A percentile compares a stretch with the other conserved stretches of the same genome.
Evolutionary conservation across 1,284 basidiomycete species (phyloP).

Genomic region (Leccinum pallidistipes): DNA sequence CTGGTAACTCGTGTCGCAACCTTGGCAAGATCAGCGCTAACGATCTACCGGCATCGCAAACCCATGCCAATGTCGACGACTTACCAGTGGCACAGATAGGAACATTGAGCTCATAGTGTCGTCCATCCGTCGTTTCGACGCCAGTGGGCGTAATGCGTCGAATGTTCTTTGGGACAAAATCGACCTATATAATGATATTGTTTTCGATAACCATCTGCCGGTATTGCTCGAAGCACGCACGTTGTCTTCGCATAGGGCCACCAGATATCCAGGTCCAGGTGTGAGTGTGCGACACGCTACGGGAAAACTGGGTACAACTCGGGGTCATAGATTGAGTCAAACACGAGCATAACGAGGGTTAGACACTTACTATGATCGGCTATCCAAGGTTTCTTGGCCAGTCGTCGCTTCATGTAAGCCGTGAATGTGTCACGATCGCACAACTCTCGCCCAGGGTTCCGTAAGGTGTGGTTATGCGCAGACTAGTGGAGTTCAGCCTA

Average conservation of each 20-base stretch:
- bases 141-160: constrained; percentile 52
- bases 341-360: neutral
- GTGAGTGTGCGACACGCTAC: constrained; percentile 60
- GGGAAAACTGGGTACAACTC: constrained; percentile 59
- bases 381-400: constrained; percentile 51
- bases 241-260: constrained; percentile 37
- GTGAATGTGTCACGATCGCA: constrained; percentile 40
- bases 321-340: constrained; percentile 1
- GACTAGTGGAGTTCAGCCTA: constrained; percentile 35
- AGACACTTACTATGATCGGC: constrained; percentile 45
- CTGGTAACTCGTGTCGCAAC: constrained; percentile 55
- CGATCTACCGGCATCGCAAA: neutral
- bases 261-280: constrained; percentile 65
- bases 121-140: constrained; percentile 55
- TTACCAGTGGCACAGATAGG: constrained; percentile 59
- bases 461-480: constrained; percentile 46
- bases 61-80: neutral
- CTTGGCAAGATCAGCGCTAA: constrained; percentile 18
- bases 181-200: constrained; percentile 43
- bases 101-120: constrained; percentile 53
- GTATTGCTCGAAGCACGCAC: constrained; percentile 24
- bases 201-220: neutral
- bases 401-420: constrained; percentile 49
- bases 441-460: constrained; percentile 44
- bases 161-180: constrained; percentile 53